Percentiles rank a stretch among this genome's conserved stretches.
These are phyloP conservation scores for Macrophomina tecta DNA, from an alignment of 2,329 filamentous ascomycete genomes.

Conservation along the genomic window DNA sequence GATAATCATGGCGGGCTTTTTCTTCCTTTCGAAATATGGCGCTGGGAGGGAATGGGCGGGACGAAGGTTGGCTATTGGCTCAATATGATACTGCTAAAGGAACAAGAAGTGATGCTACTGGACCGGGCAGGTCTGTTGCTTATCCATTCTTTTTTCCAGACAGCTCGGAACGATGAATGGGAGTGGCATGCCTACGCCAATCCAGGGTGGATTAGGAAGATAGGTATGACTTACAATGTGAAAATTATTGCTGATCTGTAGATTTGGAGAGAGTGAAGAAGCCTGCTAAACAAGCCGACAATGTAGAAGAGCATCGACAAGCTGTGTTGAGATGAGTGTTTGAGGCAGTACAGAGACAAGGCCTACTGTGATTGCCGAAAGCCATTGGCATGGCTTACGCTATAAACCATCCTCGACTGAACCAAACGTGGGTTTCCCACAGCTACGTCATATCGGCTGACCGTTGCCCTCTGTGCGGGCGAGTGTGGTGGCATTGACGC, in stretches of 20 bases:
- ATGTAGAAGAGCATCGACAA: too few relatives aligned
- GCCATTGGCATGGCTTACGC: too few relatives aligned
- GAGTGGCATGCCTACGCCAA: neutral
- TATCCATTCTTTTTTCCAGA: conserved; percentile 5
- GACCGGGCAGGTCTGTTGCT: neutral
- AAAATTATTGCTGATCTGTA: neutral
- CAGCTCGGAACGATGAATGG: neutral
- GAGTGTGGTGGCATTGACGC: neutral
- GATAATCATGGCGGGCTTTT: conserved; percentile 11
- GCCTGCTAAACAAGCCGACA: too few relatives aligned
- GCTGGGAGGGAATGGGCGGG: neutral
- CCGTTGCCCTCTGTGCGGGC: neutral
- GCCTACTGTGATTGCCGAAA: too few relatives aligned
- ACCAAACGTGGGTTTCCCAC: neutral
- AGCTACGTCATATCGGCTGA: neutral
- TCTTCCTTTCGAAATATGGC: conserved; percentile 1
- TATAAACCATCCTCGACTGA: neutral
- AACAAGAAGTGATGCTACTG: neutral
- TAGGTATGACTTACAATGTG: neutral
- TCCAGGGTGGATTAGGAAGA: neutral
- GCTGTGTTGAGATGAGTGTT: too few relatives aligned
- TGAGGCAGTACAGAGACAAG: too few relatives aligned
- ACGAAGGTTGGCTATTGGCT: neutral
- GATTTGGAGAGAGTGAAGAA: neutral
- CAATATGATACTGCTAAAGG: too few relatives aligned